Evolutionary conservation across 1,139 yeast genomes (phyloP).

Genomic region (Wickerhamiella pararugosa): DNA sequence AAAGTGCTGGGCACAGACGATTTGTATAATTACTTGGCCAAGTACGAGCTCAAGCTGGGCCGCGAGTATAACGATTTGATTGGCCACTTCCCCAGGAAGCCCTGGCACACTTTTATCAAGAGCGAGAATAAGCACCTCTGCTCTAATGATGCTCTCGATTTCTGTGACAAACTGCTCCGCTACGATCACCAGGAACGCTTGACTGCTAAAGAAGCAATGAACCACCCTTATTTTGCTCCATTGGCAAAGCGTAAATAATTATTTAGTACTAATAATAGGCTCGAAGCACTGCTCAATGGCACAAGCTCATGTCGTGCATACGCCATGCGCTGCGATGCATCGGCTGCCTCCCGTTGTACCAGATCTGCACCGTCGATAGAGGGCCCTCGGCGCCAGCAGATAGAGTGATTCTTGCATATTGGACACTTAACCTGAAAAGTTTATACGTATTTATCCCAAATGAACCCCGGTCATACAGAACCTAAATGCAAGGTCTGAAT

Average conservation of each 20-base stretch:
- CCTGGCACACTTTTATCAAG: constrained; percentile 77
- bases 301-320: too few species aligned
- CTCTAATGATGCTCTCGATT: constrained; percentile 59
- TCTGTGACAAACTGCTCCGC: constrained; percentile 65
- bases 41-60: constrained; percentile 62
- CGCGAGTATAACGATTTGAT: constrained; percentile 67
- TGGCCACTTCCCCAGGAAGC: constrained; percentile 65
- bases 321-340: too few species aligned
- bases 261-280: too few species aligned
- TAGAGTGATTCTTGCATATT: too few species aligned
- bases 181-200: constrained; percentile 92
- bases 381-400: too few species aligned
- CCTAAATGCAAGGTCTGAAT: too few species aligned
- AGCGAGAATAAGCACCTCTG: constrained; percentile 58
- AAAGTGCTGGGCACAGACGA: constrained; percentile 86
- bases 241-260: constrained; percentile 16
- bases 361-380: too few species aligned
- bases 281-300: too few species aligned
- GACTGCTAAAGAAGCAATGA: constrained; percentile 92
- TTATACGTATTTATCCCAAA: too few species aligned
- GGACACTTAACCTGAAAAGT: too few species aligned
- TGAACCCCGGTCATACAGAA: too few species aligned
- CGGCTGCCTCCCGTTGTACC: too few species aligned
- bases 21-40: constrained; percentile 53
- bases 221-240: constrained; percentile 54